phyloP scores from a whole-genome alignment of 352 stramenopile species.

The Pythium periplocum region DNA sequence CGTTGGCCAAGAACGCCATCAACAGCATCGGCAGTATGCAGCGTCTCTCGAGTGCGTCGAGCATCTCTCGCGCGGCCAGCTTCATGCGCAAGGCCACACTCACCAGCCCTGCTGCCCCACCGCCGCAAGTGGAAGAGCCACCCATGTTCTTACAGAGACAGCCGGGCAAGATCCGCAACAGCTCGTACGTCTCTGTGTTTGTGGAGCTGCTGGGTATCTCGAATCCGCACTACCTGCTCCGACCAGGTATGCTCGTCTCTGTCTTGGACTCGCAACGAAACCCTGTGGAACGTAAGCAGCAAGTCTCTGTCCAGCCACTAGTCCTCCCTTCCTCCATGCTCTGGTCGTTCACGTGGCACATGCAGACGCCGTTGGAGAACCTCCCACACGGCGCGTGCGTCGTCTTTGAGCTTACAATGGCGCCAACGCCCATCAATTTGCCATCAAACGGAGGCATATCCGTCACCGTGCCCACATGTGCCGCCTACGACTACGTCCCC shows the following conservation, averaged over 20 bases:
- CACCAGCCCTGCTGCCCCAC: neutral
- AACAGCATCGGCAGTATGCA: constrained; percentile 16
- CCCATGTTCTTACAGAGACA: constrained; percentile 72
- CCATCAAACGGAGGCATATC: constrained; percentile 11
- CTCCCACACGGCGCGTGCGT: constrained; percentile 70
- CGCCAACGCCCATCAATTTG: constrained; percentile 20
- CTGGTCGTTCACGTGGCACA: constrained; percentile 90
- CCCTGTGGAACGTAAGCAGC: constrained; percentile 71
- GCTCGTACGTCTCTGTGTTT: constrained; percentile 80
- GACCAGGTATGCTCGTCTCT: constrained; percentile 64
- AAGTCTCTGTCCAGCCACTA: constrained; percentile 65
- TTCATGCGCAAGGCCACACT: neutral
- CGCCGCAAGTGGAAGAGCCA: constrained; percentile 21
- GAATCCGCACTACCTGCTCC: constrained; percentile 41
- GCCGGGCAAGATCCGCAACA: constrained; percentile 63
- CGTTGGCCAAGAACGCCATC: constrained; percentile 29
- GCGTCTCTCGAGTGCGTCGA: constrained; percentile 8
- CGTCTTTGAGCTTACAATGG: constrained; percentile 60
- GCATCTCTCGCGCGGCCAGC: neutral
- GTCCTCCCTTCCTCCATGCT: constrained; percentile 48
- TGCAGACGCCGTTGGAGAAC: constrained; percentile 91
- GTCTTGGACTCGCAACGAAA: constrained; percentile 62
- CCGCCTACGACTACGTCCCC: constrained; percentile 39
- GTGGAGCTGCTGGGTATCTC: constrained; percentile 64
- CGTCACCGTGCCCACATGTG: constrained; percentile 20